A percentile compares a stretch with the other conserved stretches of the same genome.
These are phyloP conservation scores for Colletotrichum camelliae DNA, from an alignment of 2,329 filamentous ascomycete genomes.

Conservation along the genomic window DNA sequence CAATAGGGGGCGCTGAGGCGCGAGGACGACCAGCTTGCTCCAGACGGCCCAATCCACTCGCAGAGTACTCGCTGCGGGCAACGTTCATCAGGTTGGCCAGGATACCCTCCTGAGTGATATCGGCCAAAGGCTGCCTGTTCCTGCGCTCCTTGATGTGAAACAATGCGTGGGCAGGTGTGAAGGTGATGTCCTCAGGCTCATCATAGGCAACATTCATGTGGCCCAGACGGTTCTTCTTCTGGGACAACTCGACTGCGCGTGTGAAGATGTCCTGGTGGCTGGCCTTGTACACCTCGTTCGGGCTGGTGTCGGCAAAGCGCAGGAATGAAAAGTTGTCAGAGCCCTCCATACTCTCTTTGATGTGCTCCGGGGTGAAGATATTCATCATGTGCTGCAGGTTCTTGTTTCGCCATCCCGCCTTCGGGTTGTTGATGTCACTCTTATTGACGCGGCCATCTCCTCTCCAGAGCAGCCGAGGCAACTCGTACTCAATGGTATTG, in stretches of 20 bases:
- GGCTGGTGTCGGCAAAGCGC: constrained; percentile 81
- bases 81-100: constrained; percentile 82
- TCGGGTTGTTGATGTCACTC: constrained; percentile 73
- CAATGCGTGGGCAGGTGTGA: constrained; percentile 76
- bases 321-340: constrained; percentile 85
- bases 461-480: constrained; percentile 85
- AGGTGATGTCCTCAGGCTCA: constrained; percentile 64
- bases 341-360: constrained; percentile 66
- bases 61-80: constrained; percentile 66
- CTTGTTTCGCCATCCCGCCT: constrained; percentile 80
- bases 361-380: constrained; percentile 83
- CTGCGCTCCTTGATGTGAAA: constrained; percentile 79
- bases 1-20: constrained; percentile 84
- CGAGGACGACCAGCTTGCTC: constrained; percentile 83
- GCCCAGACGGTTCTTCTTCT: constrained; percentile 64
- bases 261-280: constrained; percentile 76
- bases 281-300: constrained; percentile 72
- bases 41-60: constrained; percentile 76
- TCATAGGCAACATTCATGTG: constrained; percentile 75
- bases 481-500: constrained; percentile 81
- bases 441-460: constrained; percentile 78
- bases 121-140: constrained; percentile 69
- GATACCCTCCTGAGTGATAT: constrained; percentile 74
- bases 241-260: constrained; percentile 68
- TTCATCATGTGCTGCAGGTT: constrained; percentile 86